These are phyloP conservation scores for Bipolaris bicolor DNA, from an alignment of 2,329 filamentous ascomycete genomes.

Conservation along the genomic window DNA sequence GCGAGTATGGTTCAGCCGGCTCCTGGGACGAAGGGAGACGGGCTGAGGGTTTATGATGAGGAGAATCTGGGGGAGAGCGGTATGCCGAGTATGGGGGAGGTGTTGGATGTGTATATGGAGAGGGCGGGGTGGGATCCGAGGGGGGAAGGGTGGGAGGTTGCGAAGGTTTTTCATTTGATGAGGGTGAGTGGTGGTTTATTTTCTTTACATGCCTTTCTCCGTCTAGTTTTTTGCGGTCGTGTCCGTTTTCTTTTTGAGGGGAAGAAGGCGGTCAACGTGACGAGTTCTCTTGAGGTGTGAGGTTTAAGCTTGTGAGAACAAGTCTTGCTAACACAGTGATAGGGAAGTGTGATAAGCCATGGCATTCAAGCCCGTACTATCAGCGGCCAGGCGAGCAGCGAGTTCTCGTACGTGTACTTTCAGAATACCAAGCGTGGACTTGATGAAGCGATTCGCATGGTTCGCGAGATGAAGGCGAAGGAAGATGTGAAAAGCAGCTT, in stretches of 20 bases:
- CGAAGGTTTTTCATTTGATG: slow-evolving; percentile 46
- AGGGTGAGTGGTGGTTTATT: slow-evolving; percentile 26
- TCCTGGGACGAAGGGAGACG: slow-evolving; percentile 54
- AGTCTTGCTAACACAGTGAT: background rate
- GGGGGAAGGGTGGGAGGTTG: slow-evolving; percentile 42
- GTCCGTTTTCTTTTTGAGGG: too few relatives aligned
- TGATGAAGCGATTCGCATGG: slow-evolving; percentile 37
- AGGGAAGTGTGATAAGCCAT: slow-evolving; percentile 46
- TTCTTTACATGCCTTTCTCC: background rate
- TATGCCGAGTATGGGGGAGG: slow-evolving; percentile 64
- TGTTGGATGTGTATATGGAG: slow-evolving; percentile 68
- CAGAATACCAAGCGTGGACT: slow-evolving; percentile 42
- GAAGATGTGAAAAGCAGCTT: slow-evolving; percentile 32
- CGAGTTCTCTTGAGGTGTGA: too few relatives aligned
- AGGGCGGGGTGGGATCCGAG: slow-evolving; percentile 74
- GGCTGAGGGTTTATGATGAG: slow-evolving; percentile 30
- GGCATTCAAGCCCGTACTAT: slow-evolving; percentile 46
- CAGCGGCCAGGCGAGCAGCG: slow-evolving; percentile 46
- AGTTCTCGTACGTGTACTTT: slow-evolving; percentile 46
- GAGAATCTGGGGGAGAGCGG: slow-evolving; percentile 61
- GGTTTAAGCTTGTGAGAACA: background rate
- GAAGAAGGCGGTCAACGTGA: too few relatives aligned
- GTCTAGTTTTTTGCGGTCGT: too few relatives aligned
- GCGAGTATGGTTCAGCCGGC: slow-evolving; percentile 36
- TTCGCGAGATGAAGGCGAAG: slow-evolving; percentile 36